Evolutionary conservation across 2,329 filamentous ascomycete genomes (phyloP).

Genomic region (Colletotrichum ledebouriae): DNA sequence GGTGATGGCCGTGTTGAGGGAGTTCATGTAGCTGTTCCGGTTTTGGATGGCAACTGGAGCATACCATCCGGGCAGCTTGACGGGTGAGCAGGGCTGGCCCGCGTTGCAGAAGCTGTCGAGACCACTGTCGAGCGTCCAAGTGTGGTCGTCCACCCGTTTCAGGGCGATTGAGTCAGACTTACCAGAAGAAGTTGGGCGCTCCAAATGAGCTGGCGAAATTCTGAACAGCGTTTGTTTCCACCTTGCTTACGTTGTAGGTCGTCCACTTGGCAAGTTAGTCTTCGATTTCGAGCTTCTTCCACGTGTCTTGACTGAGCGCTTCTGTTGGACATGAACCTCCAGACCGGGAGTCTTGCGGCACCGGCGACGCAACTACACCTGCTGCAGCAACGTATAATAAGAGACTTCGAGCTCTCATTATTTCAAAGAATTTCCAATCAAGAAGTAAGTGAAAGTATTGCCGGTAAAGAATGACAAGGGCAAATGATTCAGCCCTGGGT

Average conservation of each 20-base stretch:
- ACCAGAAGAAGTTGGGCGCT: conserved; percentile 35
- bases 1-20: conserved; percentile 35
- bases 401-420: not conserved
- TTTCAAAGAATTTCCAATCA: not conserved
- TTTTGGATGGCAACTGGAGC: conserved; percentile 32
- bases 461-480: not conserved
- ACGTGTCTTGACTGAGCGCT: conserved; percentile 4
- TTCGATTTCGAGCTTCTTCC: conserved; percentile 20
- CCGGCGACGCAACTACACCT: not conserved
- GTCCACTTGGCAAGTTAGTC: conserved; percentile 11
- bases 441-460: not conserved
- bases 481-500: not conserved
- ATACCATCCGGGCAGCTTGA: conserved; percentile 11
- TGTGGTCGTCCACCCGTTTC: not conserved
- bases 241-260: conserved; percentile 17
- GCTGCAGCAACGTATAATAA: not conserved
- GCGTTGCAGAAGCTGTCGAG: conserved; percentile 29
- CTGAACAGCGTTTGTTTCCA: conserved; percentile 11
- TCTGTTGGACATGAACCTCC: conserved; percentile 4
- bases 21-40: conserved; percentile 41
- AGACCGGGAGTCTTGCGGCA: conserved; percentile 3
- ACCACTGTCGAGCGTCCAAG: conserved; percentile 1
- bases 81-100: conserved; percentile 23
- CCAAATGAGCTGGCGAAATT: conserved; percentile 18
- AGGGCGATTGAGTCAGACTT: not conserved